phyloP scores from a whole-genome alignment of 768 basidiomycete genomes.

The Boletus pseudo-olivaceus region DNA sequence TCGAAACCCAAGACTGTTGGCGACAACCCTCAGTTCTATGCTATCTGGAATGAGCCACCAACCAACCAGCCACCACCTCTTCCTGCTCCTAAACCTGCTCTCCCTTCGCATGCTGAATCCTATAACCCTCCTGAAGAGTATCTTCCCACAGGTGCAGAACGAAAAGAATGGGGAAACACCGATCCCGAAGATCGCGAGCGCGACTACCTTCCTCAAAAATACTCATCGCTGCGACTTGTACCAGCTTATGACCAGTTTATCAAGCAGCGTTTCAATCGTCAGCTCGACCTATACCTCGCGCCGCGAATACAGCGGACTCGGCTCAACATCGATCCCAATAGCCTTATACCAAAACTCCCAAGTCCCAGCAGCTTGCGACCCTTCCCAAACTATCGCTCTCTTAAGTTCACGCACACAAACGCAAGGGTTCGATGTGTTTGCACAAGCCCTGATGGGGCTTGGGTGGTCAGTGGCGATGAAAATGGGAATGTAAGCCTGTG shows the following conservation, averaged over 20 bases:
- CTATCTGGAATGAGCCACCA: constrained; percentile 85
- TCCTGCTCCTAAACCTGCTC: constrained; percentile 85
- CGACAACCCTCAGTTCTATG: constrained; percentile 68
- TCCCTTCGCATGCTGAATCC: constrained; percentile 93
- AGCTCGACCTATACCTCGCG: constrained; percentile 94
- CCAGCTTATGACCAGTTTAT: constrained; percentile 91
- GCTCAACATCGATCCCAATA: constrained; percentile 88
- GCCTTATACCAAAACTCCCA: constrained; percentile 90
- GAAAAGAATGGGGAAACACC: constrained; percentile 72
- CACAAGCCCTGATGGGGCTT: constrained; percentile 84
- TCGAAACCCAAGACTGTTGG: constrained; percentile 77
- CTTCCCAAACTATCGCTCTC: constrained; percentile 84
- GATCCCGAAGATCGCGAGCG: constrained; percentile 89
- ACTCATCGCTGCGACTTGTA: constrained; percentile 79
- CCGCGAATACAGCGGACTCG: constrained; percentile 85
- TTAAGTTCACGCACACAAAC: constrained; percentile 65
- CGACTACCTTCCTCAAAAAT: constrained; percentile 87
- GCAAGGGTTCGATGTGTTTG: constrained; percentile 71
- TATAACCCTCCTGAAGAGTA: constrained; percentile 99
- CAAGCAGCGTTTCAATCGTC: constrained; percentile 88
- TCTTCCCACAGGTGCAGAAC: constrained; percentile 79
- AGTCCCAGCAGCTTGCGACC: constrained; percentile 88
- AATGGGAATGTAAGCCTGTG: constrained; percentile 81
- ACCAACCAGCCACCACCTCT: constrained; percentile 78
- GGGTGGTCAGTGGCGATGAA: constrained; percentile 92